Evolutionary conservation across 164 flowering plant species (phyloP), one percentile per base, ranked within the genome.

Genomic region (Annona cherimola): DNA sequence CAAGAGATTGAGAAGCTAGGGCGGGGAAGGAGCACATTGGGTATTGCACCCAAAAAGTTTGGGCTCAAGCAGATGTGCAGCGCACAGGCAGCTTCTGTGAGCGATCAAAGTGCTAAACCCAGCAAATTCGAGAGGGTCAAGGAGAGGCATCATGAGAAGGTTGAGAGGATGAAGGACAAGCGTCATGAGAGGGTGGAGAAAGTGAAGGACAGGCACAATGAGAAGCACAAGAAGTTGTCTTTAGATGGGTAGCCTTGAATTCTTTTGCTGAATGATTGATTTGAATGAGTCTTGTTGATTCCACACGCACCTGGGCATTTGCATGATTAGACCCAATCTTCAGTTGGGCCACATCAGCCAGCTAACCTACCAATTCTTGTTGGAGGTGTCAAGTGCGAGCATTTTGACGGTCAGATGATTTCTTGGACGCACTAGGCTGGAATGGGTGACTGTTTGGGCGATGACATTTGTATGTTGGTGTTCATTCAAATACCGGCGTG

Each of bases 21-120:
- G 20, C 67, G 65, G 20, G 86, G 66, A 7, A 73, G 68, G 61
- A 75, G 85, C 76, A 55, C 89, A 0, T 92, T 93, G 97, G 89
- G 85, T n/a, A 83, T 61, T 12, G 84, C 90, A 3, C 87, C 97
- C 0, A 91, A 89, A 89, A 94, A 83, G 73, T 82, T 94, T 5
- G 96, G 97, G 26, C 82, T 92, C 71, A 85, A 78, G 83, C 93
- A 92, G 78, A 90, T 94, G 94, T 94, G 98, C 81, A 94, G 93
- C 70, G 93, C 96, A 35, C 89, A 90, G 75, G 96, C 90, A 72
- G 94, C 87, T 2, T 87, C 94, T 1, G 91, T 94, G 1, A 84
- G 87, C 59, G 85, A 83, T 59, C 90, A 85, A 71, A 81, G 64
- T n/a, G 74, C 69, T 35, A 79, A 71, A 3, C 74, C 64, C 73